Evolutionary conservation across 179 eudicot species (phyloP).

Genomic region (Beta lomatogona): DNA sequence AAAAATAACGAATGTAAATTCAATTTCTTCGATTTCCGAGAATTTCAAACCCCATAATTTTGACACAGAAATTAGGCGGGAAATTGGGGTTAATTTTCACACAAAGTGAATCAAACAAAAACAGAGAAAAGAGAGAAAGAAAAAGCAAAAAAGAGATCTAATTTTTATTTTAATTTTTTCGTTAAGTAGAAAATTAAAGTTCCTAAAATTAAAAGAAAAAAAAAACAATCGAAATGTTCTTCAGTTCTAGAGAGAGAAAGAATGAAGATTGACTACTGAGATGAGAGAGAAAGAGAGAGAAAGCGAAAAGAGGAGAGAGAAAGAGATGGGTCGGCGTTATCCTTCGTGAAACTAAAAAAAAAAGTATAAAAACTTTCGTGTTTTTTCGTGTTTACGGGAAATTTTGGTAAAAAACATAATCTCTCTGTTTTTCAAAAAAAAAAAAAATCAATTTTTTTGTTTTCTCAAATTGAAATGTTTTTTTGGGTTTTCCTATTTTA

Average conservation of each 20-base stretch:
- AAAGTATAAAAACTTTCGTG: background rate
- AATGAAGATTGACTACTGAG: slow-evolving; percentile 41
- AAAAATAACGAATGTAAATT: background rate
- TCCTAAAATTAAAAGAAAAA: background rate
- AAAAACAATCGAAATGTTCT: background rate
- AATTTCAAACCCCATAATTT: background rate
- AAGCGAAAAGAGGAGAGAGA: too few species aligned
- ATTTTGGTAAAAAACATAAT: background rate
- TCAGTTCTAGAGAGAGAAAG: slow-evolving; percentile 14
- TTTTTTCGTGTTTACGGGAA: background rate
- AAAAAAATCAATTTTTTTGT: background rate
- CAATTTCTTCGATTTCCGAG: background rate
- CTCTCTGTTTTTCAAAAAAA: background rate
- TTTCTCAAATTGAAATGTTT: background rate
- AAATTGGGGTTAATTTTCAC: slow-evolving; percentile 23
- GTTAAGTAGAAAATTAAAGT: background rate
- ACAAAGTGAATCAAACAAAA: slow-evolving; percentile 32
- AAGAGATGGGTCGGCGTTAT: slow-evolving; percentile 10
- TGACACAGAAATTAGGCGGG: slow-evolving; percentile 32
- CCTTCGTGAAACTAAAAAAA: slow-evolving; percentile 13
- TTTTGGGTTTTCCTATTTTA: background rate
- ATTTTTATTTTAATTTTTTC: background rate
- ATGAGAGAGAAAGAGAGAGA: slow-evolving; percentile 13
- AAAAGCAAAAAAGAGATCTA: background rate
- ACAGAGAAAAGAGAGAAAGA: background rate